Percentiles rank a stretch among this genome's conserved stretches.
phyloP scores from a whole-genome alignment of 768 basidiomycete genomes.

The Agrocybe pediades region DNA sequence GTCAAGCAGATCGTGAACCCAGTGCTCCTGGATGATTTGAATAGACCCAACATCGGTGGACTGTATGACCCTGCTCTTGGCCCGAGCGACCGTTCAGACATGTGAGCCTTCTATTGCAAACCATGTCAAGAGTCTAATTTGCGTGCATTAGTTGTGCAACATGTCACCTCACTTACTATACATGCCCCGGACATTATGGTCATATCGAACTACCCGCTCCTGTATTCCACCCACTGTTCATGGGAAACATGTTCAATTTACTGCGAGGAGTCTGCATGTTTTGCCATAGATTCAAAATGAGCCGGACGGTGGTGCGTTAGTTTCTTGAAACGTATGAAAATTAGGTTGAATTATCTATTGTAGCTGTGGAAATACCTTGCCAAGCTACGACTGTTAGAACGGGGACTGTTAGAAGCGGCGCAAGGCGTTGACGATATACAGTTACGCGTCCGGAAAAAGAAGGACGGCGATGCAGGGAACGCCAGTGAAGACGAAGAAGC shows the following conservation, averaged over 20 bases:
- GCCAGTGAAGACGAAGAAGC: constrained; percentile 43
- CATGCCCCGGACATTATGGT: constrained; percentile 97
- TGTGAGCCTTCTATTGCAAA: constrained; percentile 56
- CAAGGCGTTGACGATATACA: constrained; percentile 72
- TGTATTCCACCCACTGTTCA: constrained; percentile 95
- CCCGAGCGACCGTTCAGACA: constrained; percentile 84
- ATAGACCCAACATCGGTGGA: constrained; percentile 88
- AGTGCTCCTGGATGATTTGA: constrained; percentile 89
- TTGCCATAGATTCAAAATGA: constrained; percentile 90
- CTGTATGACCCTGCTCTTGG: constrained; percentile 96
- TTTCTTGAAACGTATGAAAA: neutral
- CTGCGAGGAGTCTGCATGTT: constrained; percentile 89
- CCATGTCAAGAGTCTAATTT: constrained; percentile 10
- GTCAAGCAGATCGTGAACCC: constrained; percentile 97
- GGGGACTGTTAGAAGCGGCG: constrained; percentile 84
- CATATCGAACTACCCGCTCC: constrained; percentile 96
- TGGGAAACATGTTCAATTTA: constrained; percentile 86
- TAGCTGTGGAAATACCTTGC: constrained; percentile 85
- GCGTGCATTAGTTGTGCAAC: constrained; percentile 75
- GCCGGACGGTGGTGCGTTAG: constrained; percentile 61
- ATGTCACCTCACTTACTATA: constrained; percentile 90
- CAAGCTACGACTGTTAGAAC: constrained; percentile 85
- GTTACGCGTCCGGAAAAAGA: constrained; percentile 36
- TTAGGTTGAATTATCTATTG: constrained; percentile 8
- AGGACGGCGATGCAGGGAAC: constrained; percentile 44